These are phyloP conservation scores for Hippophae tibetana DNA, from an alignment of 306 rosid genomes.

Conservation along the genomic window DNA sequence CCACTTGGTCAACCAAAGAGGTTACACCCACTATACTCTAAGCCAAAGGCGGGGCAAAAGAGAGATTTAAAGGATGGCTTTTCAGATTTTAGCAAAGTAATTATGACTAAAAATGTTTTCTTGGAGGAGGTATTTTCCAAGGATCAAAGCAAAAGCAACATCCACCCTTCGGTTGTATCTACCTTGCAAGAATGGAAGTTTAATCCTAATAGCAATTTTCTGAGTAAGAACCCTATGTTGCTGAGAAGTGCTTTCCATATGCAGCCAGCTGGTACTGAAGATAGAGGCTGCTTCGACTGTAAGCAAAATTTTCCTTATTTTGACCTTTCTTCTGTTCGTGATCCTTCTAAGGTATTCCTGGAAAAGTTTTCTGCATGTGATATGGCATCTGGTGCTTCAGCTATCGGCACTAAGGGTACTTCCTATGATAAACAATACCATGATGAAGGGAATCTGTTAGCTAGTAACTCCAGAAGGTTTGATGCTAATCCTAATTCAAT, in stretches of 20 bases:
- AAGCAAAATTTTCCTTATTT: conserved; percentile 43
- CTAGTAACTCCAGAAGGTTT: conserved; percentile 18
- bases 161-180: conserved; percentile 25
- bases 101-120: conserved; percentile 19
- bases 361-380: conserved; percentile 29
- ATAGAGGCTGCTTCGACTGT: conserved; percentile 21
- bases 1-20: not conserved
- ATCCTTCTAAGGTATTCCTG: conserved; percentile 58
- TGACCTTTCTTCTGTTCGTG: conserved; percentile 62
- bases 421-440: conserved; percentile 19
- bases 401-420: conserved; percentile 23
- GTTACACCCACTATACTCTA: conserved; percentile 17
- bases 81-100: conserved; percentile 24
- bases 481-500: conserved; percentile 23
- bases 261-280: conserved; percentile 31
- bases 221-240: conserved; percentile 73
- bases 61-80: conserved; percentile 27
- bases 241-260: conserved; percentile 40
- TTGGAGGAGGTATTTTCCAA: conserved; percentile 26
- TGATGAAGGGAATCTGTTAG: conserved; percentile 24
- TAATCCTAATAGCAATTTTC: conserved; percentile 34
- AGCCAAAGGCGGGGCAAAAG: conserved; percentile 19
- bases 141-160: conserved; percentile 25
- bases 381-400: conserved; percentile 23
- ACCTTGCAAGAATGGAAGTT: conserved; percentile 26